These are phyloP conservation scores for Curvularia eragrostidis DNA, from an alignment of 2,329 filamentous ascomycete genomes.

Conservation along the genomic window DNA sequence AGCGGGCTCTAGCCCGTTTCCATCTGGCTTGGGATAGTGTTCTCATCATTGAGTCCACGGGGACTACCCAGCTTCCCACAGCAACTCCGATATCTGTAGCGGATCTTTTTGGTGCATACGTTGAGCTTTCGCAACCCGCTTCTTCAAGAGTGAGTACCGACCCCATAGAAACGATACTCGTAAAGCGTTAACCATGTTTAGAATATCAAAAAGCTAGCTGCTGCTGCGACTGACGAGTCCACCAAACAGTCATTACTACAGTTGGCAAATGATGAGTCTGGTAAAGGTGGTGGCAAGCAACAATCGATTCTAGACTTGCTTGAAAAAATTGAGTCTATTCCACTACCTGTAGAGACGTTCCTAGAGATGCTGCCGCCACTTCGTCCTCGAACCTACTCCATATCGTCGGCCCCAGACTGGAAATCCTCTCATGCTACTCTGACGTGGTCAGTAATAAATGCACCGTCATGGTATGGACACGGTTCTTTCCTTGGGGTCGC, in stretches of 20 bases:
- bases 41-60: neutral
- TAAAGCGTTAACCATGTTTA: neutral
- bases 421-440: neutral
- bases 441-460: neutral
- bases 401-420: neutral
- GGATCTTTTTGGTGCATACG: neutral
- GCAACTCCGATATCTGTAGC: neutral
- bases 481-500: neutral
- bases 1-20: conserved; percentile 19
- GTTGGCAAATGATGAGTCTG: neutral
- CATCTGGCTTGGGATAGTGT: conserved; percentile 17
- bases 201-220: neutral
- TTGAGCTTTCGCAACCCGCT: neutral
- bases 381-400: neutral
- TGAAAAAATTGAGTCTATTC: neutral
- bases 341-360: neutral
- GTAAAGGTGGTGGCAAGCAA: neutral
- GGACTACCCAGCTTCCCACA: neutral
- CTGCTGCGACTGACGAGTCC: neutral
- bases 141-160: neutral
- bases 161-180: neutral
- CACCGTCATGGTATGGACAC: neutral
- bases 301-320: neutral
- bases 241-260: neutral
- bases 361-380: neutral